Evolutionary conservation across 2,329 filamentous ascomycete genomes (phyloP).

Genomic region (Keithomyces neogunnii): DNA sequence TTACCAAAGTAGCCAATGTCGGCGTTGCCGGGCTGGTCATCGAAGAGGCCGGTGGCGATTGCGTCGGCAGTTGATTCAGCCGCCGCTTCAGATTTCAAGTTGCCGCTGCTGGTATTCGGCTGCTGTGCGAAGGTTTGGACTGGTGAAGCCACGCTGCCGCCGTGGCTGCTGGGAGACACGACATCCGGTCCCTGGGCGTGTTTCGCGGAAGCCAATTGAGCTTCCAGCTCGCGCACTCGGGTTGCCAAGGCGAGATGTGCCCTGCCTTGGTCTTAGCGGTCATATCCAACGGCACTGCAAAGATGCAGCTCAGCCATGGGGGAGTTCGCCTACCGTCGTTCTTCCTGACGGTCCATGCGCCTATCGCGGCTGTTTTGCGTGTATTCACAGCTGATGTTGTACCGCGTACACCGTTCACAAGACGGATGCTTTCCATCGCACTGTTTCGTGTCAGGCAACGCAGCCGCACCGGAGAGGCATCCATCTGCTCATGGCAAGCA

Average conservation of each 20-base stretch:
- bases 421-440: slow-evolving; percentile 14
- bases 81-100: slow-evolving; percentile 5
- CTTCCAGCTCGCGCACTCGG: slow-evolving; percentile 1
- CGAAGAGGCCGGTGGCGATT: slow-evolving; percentile 19
- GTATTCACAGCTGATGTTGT: slow-evolving; percentile 12
- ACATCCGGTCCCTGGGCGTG: not conserved
- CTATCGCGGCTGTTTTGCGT: slow-evolving; percentile 15
- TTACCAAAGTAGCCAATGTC: slow-evolving; percentile 21
- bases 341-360: slow-evolving; percentile 15
- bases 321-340: slow-evolving; percentile 9
- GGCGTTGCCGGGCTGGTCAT: slow-evolving; percentile 13
- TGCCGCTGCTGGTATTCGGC: not conserved
- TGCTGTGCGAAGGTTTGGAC: slow-evolving; percentile 1
- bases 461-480: not conserved
- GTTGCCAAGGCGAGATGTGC: slow-evolving; percentile 2
- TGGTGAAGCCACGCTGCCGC: not conserved
- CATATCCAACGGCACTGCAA: no score
- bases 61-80: slow-evolving; percentile 18
- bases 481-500: not conserved
- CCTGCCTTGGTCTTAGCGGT: not conserved
- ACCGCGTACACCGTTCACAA: slow-evolving; percentile 13
- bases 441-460: slow-evolving; percentile 1
- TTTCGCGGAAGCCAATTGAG: slow-evolving; percentile 1
- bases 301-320: no score
- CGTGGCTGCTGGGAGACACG: not conserved